Evolutionary conservation across 2,329 filamentous ascomycete species (phyloP), one percentile per base, ranked within the genome.

Genomic region (Madurella fahalii): DNA sequence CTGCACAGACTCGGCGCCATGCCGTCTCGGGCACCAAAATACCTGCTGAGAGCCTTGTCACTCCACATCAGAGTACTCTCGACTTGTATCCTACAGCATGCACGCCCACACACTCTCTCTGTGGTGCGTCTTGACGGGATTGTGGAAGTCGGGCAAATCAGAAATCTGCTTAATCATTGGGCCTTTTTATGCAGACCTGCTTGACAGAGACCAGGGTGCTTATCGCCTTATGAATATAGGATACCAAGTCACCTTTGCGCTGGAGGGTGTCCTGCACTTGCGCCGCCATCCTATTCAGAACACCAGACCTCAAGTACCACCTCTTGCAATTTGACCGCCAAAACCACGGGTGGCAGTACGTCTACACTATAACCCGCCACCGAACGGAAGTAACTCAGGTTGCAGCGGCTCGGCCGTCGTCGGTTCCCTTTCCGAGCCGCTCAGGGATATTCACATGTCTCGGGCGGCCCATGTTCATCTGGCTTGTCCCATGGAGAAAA

Each of bases 361-460:
- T n/a, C n/a, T n/a, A n/a, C n/a, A n/a, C n/a, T n/a, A 37, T 37
- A 37, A 11, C 34, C 11, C 11, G 34, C 34, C 13, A 37, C 34
- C 34, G 4, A 5, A 4, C 11, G 9, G 9, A 11, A 37, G 13
- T 37, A 1, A 37, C 42, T 15, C 42, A 42, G 17, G 47, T 50
- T 47, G 41, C 53, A 46, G 50, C 45, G 37, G 41, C 41, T 40
- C 53, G 49, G 43, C 50, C 20, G 25, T 48, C 45, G 46, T 59
- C 60, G 56, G 58, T 30, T 58, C 43, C 20, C 50, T 34, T 62
- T 53, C 60, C 60, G 58, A 62, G 53, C 60, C 54, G 58, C 48
- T 50, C 50, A 41, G 43, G 17, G n/a, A 32, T 47, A 16, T 20
- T 34, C 37, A 39, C 32, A 16, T 25, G 25, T 25, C 7, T 25